Conservation (phyloP, 208 protist genomes). For the Crithidia bombi region DNA sequence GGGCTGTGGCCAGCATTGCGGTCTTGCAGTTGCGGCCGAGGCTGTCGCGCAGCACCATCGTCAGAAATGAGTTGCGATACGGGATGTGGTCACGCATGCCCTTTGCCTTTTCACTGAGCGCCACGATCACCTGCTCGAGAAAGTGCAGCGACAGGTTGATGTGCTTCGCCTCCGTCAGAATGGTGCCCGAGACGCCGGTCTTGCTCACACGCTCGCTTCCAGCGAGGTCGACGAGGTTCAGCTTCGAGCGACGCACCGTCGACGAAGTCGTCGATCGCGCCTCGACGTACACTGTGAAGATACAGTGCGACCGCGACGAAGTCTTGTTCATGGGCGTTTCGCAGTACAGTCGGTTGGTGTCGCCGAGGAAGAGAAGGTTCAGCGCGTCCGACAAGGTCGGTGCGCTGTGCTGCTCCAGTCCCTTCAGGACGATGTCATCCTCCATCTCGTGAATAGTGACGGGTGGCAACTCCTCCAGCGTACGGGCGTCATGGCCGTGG, state of each 20-base stretch:
- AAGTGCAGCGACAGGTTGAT: slow-evolving; percentile 94
- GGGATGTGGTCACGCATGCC: slow-evolving; percentile 91
- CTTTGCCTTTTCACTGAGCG: slow-evolving; percentile 84
- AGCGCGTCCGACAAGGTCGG: slow-evolving; percentile 78
- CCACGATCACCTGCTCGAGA: slow-evolving; percentile 88
- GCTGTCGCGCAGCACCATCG: slow-evolving; percentile 93
- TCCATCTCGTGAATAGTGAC: slow-evolving; percentile 74
- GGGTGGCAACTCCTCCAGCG: slow-evolving; percentile 65
- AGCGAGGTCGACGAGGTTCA: slow-evolving; percentile 94
- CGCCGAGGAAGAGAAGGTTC: slow-evolving; percentile 85
- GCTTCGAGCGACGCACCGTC: slow-evolving; percentile 66
- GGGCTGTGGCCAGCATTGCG: slow-evolving; percentile 90
- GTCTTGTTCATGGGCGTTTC: slow-evolving; percentile 94
- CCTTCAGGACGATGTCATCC: slow-evolving; percentile 66
- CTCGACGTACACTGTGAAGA: slow-evolving; percentile 89
- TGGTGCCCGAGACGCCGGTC: slow-evolving; percentile 76
- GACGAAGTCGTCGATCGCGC: slow-evolving; percentile 52
- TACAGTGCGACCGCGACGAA: slow-evolving; percentile 92
- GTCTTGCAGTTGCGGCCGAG: slow-evolving; percentile 96
- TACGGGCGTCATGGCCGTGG: slow-evolving; percentile 87
- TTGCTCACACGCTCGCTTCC: slow-evolving; percentile 92
- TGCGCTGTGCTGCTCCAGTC: slow-evolving; percentile 70
- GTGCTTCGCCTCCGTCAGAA: slow-evolving; percentile 81
- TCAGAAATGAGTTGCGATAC: slow-evolving; percentile 96
- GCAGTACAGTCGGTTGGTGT: slow-evolving; percentile 87